Evolutionary conservation across 208 protist genomes (phyloP), one percentile per base, ranked within the genome.

Genomic region (Leptomonas seymouri): DNA sequence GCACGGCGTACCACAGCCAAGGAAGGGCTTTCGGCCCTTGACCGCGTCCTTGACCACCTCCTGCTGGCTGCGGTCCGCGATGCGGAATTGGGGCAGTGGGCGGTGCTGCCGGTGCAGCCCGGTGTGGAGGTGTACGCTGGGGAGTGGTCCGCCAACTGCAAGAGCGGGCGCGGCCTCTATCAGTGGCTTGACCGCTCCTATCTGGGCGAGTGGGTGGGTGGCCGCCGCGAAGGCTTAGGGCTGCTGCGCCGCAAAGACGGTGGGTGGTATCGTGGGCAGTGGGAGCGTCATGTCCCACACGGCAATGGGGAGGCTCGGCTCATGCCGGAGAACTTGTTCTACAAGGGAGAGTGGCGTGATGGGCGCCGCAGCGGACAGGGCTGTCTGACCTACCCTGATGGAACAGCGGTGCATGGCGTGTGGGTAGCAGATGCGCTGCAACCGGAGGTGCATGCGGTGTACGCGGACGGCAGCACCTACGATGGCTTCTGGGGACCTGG

Each of bases 41-140:
- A 64, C 45, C n/a, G 41, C 23, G 57, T 49, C 58, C 66, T 77
- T 36, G 34, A 67, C 34, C 30, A 48, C 31, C 48, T 71, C 44
- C 7, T 77, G n/a, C 42, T 61, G 4, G 39, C 58, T 0, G 71
- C 65, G 18, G 67, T 77, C 21, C 45, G 30, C 15, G 60, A 62
- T n/a, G 30, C 54, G 25, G 64, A 71, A 28, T 23, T 60, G 49
- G 64, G 46, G 30, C 55, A 53, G 42, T 77, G 71, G 71, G 25
- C 44, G 64, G 64, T 77, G 57, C 64, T 77, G 46, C 71, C 71
- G 14, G 63, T 77, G 64, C 64, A 68, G 23, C 64, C 69, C 27
- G 74, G 67, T 41, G 71, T 93, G 7, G 93, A 98, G 74, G 77
- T 91, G 45, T 98, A 98, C 79, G 83, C 93, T 20, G 94, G 94